A percentile compares a stretch with the other conserved stretches of the same genome.
phyloP scores from a whole-genome alignment of 352 stramenopile genomes.

The Phytopythium chamaehyphon region DNA sequence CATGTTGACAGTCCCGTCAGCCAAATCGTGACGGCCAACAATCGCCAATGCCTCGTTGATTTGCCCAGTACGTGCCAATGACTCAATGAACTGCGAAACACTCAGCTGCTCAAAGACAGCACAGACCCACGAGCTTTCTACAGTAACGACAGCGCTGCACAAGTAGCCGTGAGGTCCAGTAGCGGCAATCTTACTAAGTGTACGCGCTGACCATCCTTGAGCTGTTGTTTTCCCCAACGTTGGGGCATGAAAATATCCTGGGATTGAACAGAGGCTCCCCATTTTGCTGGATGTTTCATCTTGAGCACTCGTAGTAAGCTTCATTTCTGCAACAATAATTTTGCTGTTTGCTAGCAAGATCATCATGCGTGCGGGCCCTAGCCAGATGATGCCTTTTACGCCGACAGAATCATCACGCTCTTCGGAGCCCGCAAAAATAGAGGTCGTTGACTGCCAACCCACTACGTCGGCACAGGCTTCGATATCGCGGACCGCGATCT shows the following conservation, averaged over 20 bases:
- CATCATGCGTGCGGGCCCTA: neutral
- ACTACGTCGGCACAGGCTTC: constrained; percentile 53
- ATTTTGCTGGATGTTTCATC: no score
- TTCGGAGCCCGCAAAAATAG: neutral
- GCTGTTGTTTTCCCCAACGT: neutral
- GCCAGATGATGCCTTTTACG: neutral
- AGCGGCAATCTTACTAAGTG: neutral
- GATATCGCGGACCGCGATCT: constrained; percentile 54
- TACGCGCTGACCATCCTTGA: neutral
- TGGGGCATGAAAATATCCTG: neutral
- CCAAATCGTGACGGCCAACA: constrained; percentile 12
- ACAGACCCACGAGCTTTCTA: constrained; percentile 9
- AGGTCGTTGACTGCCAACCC: constrained; percentile 39
- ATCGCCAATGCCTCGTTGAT: constrained; percentile 38
- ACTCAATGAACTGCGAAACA: constrained; percentile 29
- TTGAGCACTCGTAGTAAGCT: no score
- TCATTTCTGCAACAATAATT: no score
- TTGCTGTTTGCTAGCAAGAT: no score
- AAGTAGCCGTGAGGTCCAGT: neutral
- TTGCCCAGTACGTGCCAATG: constrained; percentile 25
- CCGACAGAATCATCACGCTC: neutral
- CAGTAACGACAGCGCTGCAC: constrained; percentile 3
- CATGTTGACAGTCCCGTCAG: constrained; percentile 14
- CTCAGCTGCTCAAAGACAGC: constrained; percentile 16
- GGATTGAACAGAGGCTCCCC: neutral